These are phyloP conservation scores for Cornus controversa DNA, from an alignment of 148 eudicot genomes.

Conservation along the genomic window DNA sequence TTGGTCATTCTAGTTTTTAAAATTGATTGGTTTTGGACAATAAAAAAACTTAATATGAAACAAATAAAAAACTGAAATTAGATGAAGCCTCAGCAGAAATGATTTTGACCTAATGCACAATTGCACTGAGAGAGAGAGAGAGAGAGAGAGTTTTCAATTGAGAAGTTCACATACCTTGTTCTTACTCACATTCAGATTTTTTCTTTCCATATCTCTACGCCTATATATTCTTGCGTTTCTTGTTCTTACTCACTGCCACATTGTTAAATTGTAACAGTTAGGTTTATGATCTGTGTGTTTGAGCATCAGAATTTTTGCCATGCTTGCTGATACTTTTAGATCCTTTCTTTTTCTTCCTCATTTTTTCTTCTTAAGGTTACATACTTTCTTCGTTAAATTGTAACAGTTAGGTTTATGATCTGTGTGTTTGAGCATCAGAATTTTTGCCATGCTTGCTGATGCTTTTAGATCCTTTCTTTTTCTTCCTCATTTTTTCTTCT, in stretches of 20 bases:
- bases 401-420: background rate
- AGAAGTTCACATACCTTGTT: too few species aligned
- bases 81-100: too few species aligned
- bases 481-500: background rate
- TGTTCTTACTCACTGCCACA: background rate
- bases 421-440: background rate
- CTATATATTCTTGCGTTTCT: background rate
- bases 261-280: slow-evolving; percentile 11
- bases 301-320: background rate
- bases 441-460: slow-evolving; percentile 5
- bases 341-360: background rate
- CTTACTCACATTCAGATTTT: too few species aligned
- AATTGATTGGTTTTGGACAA: too few species aligned
- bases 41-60: too few species aligned
- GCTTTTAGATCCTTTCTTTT: background rate
- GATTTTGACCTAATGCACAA: too few species aligned
- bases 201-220: too few species aligned
- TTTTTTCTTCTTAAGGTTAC: background rate
- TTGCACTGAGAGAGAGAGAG: too few species aligned
- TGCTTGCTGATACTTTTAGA: slow-evolving; percentile 4
- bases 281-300: slow-evolving; percentile 4
- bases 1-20: too few species aligned
- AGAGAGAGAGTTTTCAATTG: too few species aligned
- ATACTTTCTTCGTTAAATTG: background rate
- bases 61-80: too few species aligned